Evolutionary conservation across 179 eudicot genomes (phyloP).

Genomic region (Beta macrorhiza): DNA sequence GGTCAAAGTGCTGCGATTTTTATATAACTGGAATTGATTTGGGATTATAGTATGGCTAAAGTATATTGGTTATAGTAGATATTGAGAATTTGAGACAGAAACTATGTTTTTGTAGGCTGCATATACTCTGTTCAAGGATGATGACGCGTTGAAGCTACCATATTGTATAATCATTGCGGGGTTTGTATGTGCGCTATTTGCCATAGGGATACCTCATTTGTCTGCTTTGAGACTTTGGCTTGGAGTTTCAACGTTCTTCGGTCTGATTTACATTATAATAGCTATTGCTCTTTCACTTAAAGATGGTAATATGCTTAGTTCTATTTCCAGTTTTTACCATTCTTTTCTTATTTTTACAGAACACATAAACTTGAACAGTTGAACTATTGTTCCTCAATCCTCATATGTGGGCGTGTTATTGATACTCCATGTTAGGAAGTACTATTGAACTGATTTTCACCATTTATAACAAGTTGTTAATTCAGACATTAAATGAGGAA

Average conservation of each 20-base stretch:
- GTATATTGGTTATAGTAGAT: neutral
- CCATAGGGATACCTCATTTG: constrained; percentile 77
- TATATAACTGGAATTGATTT: too few relatives aligned
- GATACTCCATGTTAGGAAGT: neutral
- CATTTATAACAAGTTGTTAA: neutral
- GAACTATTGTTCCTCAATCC: neutral
- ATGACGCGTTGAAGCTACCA: constrained; percentile 65
- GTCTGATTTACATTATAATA: constrained; percentile 61
- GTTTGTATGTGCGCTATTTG: constrained; percentile 69
- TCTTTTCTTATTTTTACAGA: neutral
- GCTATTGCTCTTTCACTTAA: constrained; percentile 56
- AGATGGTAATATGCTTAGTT: constrained; percentile 60
- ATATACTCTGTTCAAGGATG: constrained; percentile 63
- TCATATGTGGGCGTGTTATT: neutral
- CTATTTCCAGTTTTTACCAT: neutral
- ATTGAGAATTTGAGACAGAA: neutral
- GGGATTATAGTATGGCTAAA: too few relatives aligned
- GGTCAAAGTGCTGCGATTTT: too few relatives aligned
- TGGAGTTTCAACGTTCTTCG: constrained; percentile 72
- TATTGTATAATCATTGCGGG: constrained; percentile 76
- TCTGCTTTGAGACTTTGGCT: constrained; percentile 87
- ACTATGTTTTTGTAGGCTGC: constrained; percentile 54
- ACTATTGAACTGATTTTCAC: neutral
- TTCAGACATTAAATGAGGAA: neutral
- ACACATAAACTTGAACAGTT: neutral